A percentile compares a stretch with the other conserved stretches of the same genome.
These are phyloP conservation scores for Yamadazyma laniorum DNA, from an alignment of 805 yeast species.

Conservation along the genomic window DNA sequence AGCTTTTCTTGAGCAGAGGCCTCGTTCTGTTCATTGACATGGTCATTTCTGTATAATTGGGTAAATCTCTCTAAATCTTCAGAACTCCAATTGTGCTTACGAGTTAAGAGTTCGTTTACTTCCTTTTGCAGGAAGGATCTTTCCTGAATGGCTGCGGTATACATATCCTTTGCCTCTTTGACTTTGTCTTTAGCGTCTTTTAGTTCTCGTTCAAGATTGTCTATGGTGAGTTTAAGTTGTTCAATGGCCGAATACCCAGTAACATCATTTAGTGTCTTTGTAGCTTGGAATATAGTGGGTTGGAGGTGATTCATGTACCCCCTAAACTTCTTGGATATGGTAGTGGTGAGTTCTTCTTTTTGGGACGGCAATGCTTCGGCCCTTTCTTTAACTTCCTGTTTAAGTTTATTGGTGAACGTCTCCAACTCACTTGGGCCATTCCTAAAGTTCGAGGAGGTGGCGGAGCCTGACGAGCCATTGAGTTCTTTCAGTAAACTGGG, in stretches of 20 bases:
- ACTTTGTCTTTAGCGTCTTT: conserved; percentile 48
- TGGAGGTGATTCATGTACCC: conserved; percentile 54
- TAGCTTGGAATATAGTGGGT: conserved; percentile 56
- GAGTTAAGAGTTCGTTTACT: conserved; percentile 80
- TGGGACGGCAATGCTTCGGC: conserved; percentile 45
- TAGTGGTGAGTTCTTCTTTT: conserved; percentile 39
- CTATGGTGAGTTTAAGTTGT: conserved; percentile 61
- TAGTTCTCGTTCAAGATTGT: conserved; percentile 51
- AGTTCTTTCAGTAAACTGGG: too few relatives aligned
- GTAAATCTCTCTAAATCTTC: conserved; percentile 84
- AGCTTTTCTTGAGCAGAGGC: conserved; percentile 47
- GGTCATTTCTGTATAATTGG: conserved; percentile 74
- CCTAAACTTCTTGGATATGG: conserved; percentile 39
- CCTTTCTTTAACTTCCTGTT: conserved; percentile 3
- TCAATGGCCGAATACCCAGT: conserved; percentile 90
- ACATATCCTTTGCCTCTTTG: conserved; percentile 46
- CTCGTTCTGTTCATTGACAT: conserved; percentile 64
- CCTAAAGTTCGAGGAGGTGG: too few relatives aligned
- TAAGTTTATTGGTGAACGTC: conserved; percentile 1
- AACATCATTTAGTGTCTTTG: conserved; percentile 76
- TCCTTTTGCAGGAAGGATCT: conserved; percentile 76
- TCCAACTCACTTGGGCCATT: background rate
- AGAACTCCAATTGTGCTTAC: conserved; percentile 81
- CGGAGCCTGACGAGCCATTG: too few relatives aligned
- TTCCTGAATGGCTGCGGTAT: conserved; percentile 58